Base-by-base conservation (phyloP, 192 early-diverging fungal species). In the Linnemannia zychae region DNA sequence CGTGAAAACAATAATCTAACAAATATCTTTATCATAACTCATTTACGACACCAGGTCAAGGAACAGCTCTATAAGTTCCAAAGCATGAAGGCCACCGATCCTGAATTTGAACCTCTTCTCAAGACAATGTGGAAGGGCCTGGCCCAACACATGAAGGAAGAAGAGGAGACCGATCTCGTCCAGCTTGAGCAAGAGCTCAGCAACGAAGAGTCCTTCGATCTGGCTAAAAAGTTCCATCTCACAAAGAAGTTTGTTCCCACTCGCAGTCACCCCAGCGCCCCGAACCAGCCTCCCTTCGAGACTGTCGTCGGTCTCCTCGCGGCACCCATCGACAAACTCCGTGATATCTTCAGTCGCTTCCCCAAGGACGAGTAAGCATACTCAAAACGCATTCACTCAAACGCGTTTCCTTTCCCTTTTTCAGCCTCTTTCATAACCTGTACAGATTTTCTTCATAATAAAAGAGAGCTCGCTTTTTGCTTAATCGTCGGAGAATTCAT, bases 11-110 rank as follows among this genome's bases (percentile, higher is more conserved):
- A n/a, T n/a, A n/a, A n/a, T n/a, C n/a, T n/a, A n/a, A n/a, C n/a
- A n/a, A n/a, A n/a, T n/a, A n/a, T n/a, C n/a, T n/a, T n/a, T n/a
- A 34, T 34, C 34, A 6, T 33, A 65, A 70, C 44, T n/a, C 47
- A 4, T 72, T 22, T n/a, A 36, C 15, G 3, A 33, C 37, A 12
- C 34, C 7, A 88, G 67, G 71, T 88, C 46, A 90, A 90, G 53
- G 84, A 90, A 63, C 85, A 83, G 47, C 66, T 89, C 3, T 78
- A 72, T 66, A 66, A 72, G 22, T 86, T 90, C 24, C 82, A 89
- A 22, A 47, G 22, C 17, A 34, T 88, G 72, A 87, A 84, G 9
- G n/a, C 77, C 20, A 24, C 33, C 1, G 88, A 84, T 33, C 24
- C 67, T 1, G 77, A 75, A 0, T 90, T 88, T 40, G 17, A 37